A percentile compares a stretch with the other conserved stretches of the same genome.
These are phyloP conservation scores for Musa acuminata DNA, from an alignment of 176 grass and related monocot species.

Conservation along the genomic window DNA sequence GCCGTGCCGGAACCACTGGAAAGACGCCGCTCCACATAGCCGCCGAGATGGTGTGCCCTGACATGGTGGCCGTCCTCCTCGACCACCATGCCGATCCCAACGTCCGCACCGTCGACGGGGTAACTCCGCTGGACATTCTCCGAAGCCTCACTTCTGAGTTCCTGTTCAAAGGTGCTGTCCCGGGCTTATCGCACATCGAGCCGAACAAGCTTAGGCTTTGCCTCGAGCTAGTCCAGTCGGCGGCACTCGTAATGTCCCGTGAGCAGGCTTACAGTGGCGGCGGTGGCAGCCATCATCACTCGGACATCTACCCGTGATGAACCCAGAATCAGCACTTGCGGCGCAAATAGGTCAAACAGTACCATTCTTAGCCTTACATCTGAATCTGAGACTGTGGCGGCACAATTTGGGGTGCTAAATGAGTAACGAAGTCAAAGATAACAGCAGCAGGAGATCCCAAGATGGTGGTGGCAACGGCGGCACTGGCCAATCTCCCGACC, in stretches of 20 bases:
- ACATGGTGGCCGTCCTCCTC: conserved; percentile 95
- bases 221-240: conserved; percentile 93
- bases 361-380: conserved; percentile 85
- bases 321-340: conserved; percentile 24
- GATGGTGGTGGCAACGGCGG: conserved; percentile 12
- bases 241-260: conserved; percentile 69
- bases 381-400: conserved; percentile 79
- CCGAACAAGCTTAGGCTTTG: conserved; percentile 94
- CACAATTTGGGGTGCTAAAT: conserved; percentile 55
- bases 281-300: background rate
- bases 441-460: conserved; percentile 44
- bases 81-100: conserved; percentile 94
- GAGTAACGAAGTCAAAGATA: conserved; percentile 34
- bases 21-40: conserved; percentile 85
- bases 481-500: conserved; percentile 44
- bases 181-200: conserved; percentile 83
- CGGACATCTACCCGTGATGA: conserved; percentile 33
- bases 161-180: conserved; percentile 97
- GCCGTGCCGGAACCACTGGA: conserved; percentile 52
- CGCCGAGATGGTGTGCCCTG: conserved; percentile 82
- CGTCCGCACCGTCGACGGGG: conserved; percentile 67
- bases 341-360: conserved; percentile 30
- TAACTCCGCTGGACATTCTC: conserved; percentile 83
- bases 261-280: conserved; percentile 33
- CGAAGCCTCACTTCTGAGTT: conserved; percentile 92